Evolutionary conservation across 2,329 filamentous ascomycete species (phyloP), one percentile per base, ranked within the genome.

Genomic region (Xylariaceae sp.): DNA sequence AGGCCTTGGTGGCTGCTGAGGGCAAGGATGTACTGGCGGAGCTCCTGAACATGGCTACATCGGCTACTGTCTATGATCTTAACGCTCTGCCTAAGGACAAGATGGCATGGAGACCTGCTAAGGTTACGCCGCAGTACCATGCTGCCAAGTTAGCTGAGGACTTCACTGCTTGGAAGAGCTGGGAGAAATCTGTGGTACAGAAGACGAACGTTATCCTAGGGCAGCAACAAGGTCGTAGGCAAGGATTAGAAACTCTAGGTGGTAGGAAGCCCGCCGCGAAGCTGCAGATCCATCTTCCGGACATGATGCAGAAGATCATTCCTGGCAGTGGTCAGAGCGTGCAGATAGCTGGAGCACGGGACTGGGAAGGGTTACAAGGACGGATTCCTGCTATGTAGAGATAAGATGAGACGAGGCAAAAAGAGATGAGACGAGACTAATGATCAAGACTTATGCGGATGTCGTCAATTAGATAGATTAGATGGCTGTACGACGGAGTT

Each of bases 91-190:
- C 84, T 1, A 75, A 80, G 68, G 83, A 88, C 68, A 83, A 80
- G 70, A 76, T 86, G 47, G 81, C 81, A 8, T 90, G 88, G 88
- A 80, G 83, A 63, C 87, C 87, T 18, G 82, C 83, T 18, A 83
- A 76, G 68, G 78, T 77, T 45, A 88, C 85, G 51, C 83, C 86
- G 3, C 81, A 84, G 69, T 90, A 86, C 73, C 83, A 87, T 61
- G 84, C 85, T 8, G 86, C 85, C 15, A 81, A 78, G 70, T 82
- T 87, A 71, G 80, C 78, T 59, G 87, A 90, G 72, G 82, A 88
- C 63, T 88, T 83, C 67, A 85, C 81, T 23, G 76, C 79, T 1
- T 87, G 84, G 85, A 78, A 77, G 66, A 73, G 75, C 60, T 87
- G 85, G 85, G 78, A 81, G 66, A 75, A 78, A 23, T 76, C 78